Evolutionary conservation across 2,329 filamentous ascomycete species (phyloP), one percentile per base, ranked within the genome.

Genomic region (Colletotrichum tabaci): DNA sequence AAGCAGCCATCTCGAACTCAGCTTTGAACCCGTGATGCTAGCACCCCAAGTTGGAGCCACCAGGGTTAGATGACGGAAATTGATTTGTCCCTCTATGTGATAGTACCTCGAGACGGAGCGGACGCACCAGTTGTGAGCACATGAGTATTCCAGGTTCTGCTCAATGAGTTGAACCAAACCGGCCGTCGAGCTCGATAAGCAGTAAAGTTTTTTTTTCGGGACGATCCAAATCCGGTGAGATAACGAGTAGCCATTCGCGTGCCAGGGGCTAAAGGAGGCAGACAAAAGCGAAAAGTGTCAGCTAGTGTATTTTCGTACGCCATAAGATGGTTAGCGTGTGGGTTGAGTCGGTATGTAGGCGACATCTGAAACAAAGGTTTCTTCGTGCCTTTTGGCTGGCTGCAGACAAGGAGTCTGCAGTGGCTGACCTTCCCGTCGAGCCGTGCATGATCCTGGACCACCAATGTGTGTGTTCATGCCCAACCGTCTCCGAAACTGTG

Each of bases 301-400:
- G 38, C 57, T 30, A 67, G 13, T 62, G 40, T 30, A n/a, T 8
- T 58, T 52, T 58, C 58, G 44, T 35, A 62, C 49, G 26, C 57
- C 57, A 50, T 58, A 47, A 63, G 46, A 57, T 71, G 64, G 35
- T 18, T 67, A 58, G 57, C 44, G 57, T 46, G 49, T 67, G 52
- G 38, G 44, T 50, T 53, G 53, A 63, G 47, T 61, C 49, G 47
- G 50, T 67, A 62, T 67, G 63, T 50, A 52, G 68, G 52, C 57
- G 40, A 70, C 56, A 72, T 70, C 69, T 70, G 66, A 70, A 72
- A 72, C 69, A 72, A 68, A 68, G 42, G 47, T 26, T 61, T 72
- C 56, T 70, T 70, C 60, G 44, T 40, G 38, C 30, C 35, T 38
- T 57, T 57, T 70, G 69, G 66, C 69, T 64, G 56, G 60, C 66